Conservation (phyloP, 257 asterid species). For the Striga asiatica region DNA sequence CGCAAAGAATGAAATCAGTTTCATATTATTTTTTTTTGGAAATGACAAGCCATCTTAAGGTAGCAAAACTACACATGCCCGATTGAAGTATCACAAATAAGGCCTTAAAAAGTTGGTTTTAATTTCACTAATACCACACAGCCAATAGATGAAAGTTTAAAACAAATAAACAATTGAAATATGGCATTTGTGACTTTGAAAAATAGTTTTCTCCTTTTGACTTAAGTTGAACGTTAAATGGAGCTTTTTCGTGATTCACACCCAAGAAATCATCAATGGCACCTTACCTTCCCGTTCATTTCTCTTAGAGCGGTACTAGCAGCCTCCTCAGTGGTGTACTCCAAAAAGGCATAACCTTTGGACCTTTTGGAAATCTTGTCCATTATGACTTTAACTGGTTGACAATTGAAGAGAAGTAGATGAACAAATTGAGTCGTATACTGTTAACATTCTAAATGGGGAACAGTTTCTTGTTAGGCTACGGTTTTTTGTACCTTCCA, state of each 20-base stretch:
- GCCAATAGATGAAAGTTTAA: no score
- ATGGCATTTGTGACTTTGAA: not conserved
- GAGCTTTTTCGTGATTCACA: not conserved
- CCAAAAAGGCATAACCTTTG: conserved; percentile 80
- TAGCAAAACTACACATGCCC: not conserved
- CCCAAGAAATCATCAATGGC: not conserved
- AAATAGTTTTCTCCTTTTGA: not conserved
- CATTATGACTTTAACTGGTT: conserved; percentile 89
- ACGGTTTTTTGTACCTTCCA: conserved; percentile 41
- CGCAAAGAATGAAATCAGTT: not conserved
- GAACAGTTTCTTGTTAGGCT: not conserved
- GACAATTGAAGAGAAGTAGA: not conserved
- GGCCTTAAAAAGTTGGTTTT: no score
- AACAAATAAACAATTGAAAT: no score
- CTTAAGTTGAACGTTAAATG: not conserved
- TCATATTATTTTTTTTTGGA: not conserved
- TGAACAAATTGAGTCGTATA: not conserved
- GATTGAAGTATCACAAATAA: not conserved
- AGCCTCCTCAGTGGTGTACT: conserved; percentile 85
- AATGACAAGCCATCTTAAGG: not conserved
- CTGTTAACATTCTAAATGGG: not conserved
- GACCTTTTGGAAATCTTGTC: conserved; percentile 97
- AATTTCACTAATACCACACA: no score
- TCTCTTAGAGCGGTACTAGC: conserved; percentile 70
- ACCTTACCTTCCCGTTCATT: conserved; percentile 87